Conservation (phyloP, 257 asterid genomes). For the Eucommia ulmoides region DNA sequence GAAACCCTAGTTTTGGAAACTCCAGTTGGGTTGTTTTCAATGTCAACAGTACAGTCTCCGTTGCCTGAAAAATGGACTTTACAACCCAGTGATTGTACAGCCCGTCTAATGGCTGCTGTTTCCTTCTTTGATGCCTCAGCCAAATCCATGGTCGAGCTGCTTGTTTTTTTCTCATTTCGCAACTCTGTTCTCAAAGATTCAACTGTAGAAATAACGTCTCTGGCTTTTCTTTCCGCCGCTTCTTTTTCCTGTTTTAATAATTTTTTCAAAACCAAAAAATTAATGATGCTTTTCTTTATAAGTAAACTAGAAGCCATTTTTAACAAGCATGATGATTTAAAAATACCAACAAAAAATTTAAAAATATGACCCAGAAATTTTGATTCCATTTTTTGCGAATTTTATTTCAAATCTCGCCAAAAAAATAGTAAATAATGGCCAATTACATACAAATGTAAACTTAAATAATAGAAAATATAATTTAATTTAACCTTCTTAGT, state of each 20-base stretch:
- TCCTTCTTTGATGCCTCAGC: slow-evolving; percentile 63
- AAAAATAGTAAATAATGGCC: too few species aligned
- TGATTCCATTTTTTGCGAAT: neutral
- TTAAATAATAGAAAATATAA: too few species aligned
- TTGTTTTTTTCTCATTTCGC: slow-evolving; percentile 52
- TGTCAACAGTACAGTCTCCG: slow-evolving; percentile 63
- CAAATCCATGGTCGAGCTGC: slow-evolving; percentile 59
- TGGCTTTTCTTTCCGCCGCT: slow-evolving; percentile 49
- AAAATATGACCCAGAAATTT: neutral
- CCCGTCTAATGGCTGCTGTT: slow-evolving; percentile 62
- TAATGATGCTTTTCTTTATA: too few species aligned
- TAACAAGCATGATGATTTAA: neutral
- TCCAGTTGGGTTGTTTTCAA: slow-evolving; percentile 50
- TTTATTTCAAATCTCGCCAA: too few species aligned
- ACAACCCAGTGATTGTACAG: slow-evolving; percentile 77
- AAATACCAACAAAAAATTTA: neutral
- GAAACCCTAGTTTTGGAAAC: slow-evolving; percentile 47
- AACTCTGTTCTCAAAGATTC: slow-evolving; percentile 58
- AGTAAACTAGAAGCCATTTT: too few species aligned
- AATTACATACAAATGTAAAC: too few species aligned
- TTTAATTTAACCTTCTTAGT: too few species aligned
- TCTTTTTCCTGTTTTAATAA: slow-evolving; percentile 62
- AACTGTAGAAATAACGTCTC: slow-evolving; percentile 28
- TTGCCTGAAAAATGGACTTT: slow-evolving; percentile 64
- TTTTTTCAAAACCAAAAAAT: too few species aligned